Base-by-base conservation (phyloP, 169 alveolate genomes). In the Theileria orientalis region DNA sequence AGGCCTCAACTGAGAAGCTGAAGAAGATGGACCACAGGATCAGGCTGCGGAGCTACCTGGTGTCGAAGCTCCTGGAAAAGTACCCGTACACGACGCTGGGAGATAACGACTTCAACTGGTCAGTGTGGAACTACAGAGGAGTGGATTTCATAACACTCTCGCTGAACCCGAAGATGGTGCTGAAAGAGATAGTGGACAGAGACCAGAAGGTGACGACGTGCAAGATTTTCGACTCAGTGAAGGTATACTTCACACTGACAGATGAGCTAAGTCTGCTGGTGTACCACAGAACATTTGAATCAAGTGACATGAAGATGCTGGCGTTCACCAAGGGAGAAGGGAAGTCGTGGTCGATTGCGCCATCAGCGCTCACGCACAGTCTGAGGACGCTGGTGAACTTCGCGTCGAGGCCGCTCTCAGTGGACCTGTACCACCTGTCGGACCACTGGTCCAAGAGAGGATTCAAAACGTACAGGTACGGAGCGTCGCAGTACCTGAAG, bases 391-490 rank as follows among this genome's bases (percentile, higher is more conserved):
- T 56, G 66, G 41, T 27, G 0, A 25, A 56, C 66, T 56, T 56
- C 66, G 66, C 66, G 3, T 56, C 66, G 14, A 56, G 21, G 33
- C 66, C 66, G 16, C 27, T 56, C 14, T 56, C 66, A 1, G 42
- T 56, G 6, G 66, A 56, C 66, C 32, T 56, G 66, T 56, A 29
- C 13, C 66, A 56, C 66, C 66, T 56, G n/a, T 14, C 27, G 44
- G 35, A 25, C 13, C n/a, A n/a, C n/a, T n/a, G n/a, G n/a, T n/a
- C n/a, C n/a, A n/a, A n/a, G n/a, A n/a, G n/a, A n/a, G n/a, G n/a
- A n/a, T n/a, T n/a, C n/a, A n/a, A n/a, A n/a, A n/a, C n/a, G n/a
- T n/a, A n/a, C n/a, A n/a, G n/a, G n/a, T n/a, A n/a, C n/a, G n/a
- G n/a, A n/a, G n/a, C n/a, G n/a, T n/a, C n/a, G n/a, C n/a, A n/a